Evolutionary conservation across 1,139 yeast species (phyloP), one percentile per base, ranked within the genome.

Genomic region (Saccharomycopsis hybrid): DNA sequence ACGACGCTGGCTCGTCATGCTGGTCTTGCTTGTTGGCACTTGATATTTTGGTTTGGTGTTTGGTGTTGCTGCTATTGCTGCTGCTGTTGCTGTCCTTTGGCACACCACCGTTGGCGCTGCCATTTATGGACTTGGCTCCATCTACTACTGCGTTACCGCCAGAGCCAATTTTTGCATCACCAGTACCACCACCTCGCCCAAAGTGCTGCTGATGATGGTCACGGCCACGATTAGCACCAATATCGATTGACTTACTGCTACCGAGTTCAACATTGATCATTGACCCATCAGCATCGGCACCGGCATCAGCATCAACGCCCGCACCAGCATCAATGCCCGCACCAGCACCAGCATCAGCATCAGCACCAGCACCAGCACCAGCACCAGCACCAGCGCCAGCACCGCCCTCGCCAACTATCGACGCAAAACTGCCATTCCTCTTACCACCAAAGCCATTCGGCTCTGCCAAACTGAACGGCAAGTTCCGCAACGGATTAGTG

Each of bases 391-490:
- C 9, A 8, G 8, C 11, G 35, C 11, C 11, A 11, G 11, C 11
- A 8, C 11, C 11, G 11, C 35, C 35, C 11, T 32, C 35, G 11
- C 8, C 11, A 32, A 8, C 11, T 11, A 32, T 38, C 11, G 27
- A 13, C 18, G 28, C 13, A 18, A 27, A 40, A 18, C 45, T 46
- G 4, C 32, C 40, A 18, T 32, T 41, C 9, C 49, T 9, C 28
- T 29, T 40, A 3, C 24, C n/a, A 31, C 7, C 7, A 31, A 7
- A 8, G 35, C 11, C 11, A 8, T 7, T 8, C 35, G 35, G 7
- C 7, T 29, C 49, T 11, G 33, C n/a, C 24, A 40, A 9, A 4
- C 18, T 36, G 33, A 46, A 46, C 8, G 49, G 45, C 11, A 46
- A 28, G 29, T 41, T 41, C 11, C 32, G 31, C 25, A 46, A 25